phyloP scores from a whole-genome alignment of 208 protist genomes.

The Trypanosoma conorhini region DNA sequence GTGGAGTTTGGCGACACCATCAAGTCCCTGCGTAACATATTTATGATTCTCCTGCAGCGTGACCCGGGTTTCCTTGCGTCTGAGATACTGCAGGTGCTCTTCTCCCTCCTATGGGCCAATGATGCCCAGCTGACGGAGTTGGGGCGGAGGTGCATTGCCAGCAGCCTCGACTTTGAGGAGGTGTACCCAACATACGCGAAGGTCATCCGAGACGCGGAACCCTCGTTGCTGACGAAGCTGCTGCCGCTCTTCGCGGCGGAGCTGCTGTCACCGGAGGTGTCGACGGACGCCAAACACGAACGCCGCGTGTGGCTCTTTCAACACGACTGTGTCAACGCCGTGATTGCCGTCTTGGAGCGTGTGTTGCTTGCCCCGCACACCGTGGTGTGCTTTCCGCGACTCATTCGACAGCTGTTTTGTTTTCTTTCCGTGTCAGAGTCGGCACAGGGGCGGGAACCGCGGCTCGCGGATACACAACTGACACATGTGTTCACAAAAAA shows the following conservation, averaged over 20 bases:
- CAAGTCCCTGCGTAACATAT: conserved; percentile 29
- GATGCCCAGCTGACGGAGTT: conserved; percentile 49
- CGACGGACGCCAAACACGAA: conserved; percentile 39
- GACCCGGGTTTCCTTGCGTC: conserved; percentile 29
- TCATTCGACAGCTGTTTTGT: conserved; percentile 69
- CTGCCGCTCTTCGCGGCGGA: conserved; percentile 46
- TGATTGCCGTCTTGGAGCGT: conserved; percentile 48
- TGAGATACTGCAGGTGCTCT: conserved; percentile 38
- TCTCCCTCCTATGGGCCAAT: conserved; percentile 44
- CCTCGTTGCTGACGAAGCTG: conserved; percentile 40
- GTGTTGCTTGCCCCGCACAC: conserved; percentile 34
- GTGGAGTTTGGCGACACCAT: conserved; percentile 13
- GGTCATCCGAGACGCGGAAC: conserved; percentile 37
- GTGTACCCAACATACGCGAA: conserved; percentile 55
- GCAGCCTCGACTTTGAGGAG: conserved; percentile 53
- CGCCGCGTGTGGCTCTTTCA: conserved; percentile 65
- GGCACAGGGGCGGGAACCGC: conserved; percentile 44
- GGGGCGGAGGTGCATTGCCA: conserved; percentile 53
- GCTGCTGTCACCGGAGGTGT: conserved; percentile 31
- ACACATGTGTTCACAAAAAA: conserved; percentile 38
- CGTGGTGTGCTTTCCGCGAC: conserved; percentile 38
- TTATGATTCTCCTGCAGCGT: conserved; percentile 53
- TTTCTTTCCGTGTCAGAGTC: conserved; percentile 76
- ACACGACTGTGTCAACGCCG: conserved; percentile 57
- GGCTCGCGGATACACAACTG: conserved; percentile 56